Evolutionary conservation across 495 filamentous ascomycete species (phyloP), one percentile per base, ranked within the genome.

Genomic region (Thermothielavioides terrestris): DNA sequence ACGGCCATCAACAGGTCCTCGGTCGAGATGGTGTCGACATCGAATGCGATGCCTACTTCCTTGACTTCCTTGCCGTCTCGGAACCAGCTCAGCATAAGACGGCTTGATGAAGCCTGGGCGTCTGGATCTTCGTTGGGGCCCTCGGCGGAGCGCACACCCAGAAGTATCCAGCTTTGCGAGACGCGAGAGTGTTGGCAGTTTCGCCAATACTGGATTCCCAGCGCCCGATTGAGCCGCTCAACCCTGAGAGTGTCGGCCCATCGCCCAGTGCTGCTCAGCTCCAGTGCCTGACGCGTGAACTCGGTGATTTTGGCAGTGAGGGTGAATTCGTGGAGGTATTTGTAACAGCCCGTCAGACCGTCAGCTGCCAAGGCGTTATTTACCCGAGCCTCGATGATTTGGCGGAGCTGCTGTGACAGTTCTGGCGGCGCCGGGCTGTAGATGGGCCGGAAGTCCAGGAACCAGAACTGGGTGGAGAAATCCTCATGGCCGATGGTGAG

Each of bases 191-290:
- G 60, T 26, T 67, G 66, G 47, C 78, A 77, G 32, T 79, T 72
- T 15, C 76, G 64, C 92, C 92, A 98, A 63, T 98, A 98, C 53
- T 96, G 89, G 42, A 98, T 74, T 12, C 89, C 77, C 49, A 97
- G 68, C 14, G 81, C 82, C 32, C 92, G 79, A 53, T 88, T 82
- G 34, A 95, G 70, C 42, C 80, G 66, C 61, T 95, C 85, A 9
- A 94, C 42, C 4, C n/a, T 22, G 9, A 45, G n/a, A 5, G 42
- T 34, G 7, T 45, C 6, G 0, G 20, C 17, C 42, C 94, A 98
- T 25, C 77, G 74, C 1, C 77, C 75, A 49, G 25, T 44, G 7
- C 68, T 71, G 22, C 71, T 70, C 51, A 96, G 72, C 22, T 84
- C 80, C 9, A 70, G 42, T 8, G 85, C 88, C 70, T 98, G 92